Evolutionary conservation across 805 yeast species (phyloP), one percentile per base, ranked within the genome.

Genomic region (Pichia rugopelliculosa): DNA sequence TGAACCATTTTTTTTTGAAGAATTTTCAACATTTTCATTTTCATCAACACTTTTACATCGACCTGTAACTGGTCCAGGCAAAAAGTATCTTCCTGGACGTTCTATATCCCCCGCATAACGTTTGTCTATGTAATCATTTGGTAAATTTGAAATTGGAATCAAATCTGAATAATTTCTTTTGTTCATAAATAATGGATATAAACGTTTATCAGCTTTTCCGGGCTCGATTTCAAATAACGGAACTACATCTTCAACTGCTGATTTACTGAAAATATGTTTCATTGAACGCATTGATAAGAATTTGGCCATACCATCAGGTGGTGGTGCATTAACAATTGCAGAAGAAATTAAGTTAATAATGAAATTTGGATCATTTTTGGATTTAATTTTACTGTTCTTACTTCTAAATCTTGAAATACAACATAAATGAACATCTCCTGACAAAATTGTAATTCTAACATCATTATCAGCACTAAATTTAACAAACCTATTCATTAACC

Each of bases 371-470:
- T 90, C 96, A 36, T 70, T 62, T 53, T 80, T 82, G 0, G 95
- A 90, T 27, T 66, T 52, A 17, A 69, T 60, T 15, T 64, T 59
- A 17, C 70, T 65, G n/a, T 62, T 59, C 56, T 76, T 75, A 8
- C 88, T 66, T 57, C 76, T 76, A 66, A 91, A 76, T 55, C 95
- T 71, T 12, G 96, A 95, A 49, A 90, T 66, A 40, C 90, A 84
- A 47, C 93, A 83, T 54, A 91, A 71, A 66, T 93, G 99, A 39
- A 93, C 98, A 61, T 91, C 99, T 26, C 99, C 99, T 13, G 90
- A 77, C 22, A 91, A 69, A 50, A 91, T 84, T 8, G 98, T 88
- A 49, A 93, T 66, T 55, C 99, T 74, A 4, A 84, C 79, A 4
- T 82, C 82, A 53, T 74, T 62, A 26, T 66, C 56, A 27, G 84